Base-by-base conservation (phyloP, 2,329 filamentous ascomycete genomes). In the Fusarium sp. region DNA sequence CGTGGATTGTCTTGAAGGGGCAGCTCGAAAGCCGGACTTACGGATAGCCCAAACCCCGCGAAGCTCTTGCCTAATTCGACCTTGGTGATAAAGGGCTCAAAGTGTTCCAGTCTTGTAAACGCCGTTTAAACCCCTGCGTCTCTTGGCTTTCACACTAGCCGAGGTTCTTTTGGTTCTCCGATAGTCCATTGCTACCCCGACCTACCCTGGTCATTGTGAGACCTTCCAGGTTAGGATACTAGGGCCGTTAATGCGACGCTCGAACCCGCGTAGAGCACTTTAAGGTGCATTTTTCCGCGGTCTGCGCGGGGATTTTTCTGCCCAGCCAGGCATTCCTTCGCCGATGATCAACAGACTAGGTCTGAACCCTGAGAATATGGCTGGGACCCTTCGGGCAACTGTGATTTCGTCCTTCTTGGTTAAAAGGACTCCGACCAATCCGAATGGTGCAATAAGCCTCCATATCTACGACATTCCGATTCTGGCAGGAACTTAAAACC, bases 211-310 rank as follows among this genome's bases (percentile, higher is more conserved):
- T 56, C 29, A 36, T 54, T 27, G 58, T 45, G 57, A 63, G 69
- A 71, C 69, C 69, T 71, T 71, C 69, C 69, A 38, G 13, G 56
- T 71, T 71, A 4, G 69, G 69, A 9, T 18, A 71, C 58, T 13
- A 11, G 16, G 20, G 57, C 69, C 67, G 69, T 59, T 25, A 45
- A 63, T 63, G 31, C 22, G 16, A 66, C 69, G 62, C 58, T 66
- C 50, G 29, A 40, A 22, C 25, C 33, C 16, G 40, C 25, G 33
- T 16, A 22, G 4, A 33, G 38, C n/a, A 27, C 18, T 47, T 68
- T 67, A 67, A 73, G 16, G 35, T 57, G 33, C 54, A 57, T n/a
- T n/a, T 8, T 54, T 14, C 45, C 45, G 16, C 25, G 45, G 45
- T 11, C 16, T 25, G 14, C 11, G 27, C 18, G 50, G 27, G 50